A percentile compares a stretch with the other conserved stretches of the same genome.
Conservation (phyloP, 805 yeast genomes). For the Starmerella bacillaris region DNA sequence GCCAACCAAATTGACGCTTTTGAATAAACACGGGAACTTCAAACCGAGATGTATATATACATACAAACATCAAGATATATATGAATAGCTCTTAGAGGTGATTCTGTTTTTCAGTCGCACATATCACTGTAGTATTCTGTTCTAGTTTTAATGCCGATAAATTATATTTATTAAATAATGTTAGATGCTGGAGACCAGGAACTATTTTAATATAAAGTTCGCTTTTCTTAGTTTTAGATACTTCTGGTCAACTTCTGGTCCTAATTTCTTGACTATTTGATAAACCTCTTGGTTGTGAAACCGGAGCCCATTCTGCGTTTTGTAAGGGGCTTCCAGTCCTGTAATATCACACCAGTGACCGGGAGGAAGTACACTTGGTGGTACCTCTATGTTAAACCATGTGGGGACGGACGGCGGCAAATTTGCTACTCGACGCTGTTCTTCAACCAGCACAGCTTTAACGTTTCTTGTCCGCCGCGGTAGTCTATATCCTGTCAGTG, state of each 20-base stretch:
- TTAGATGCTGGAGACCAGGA: too few species aligned
- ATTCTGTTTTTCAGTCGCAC: too few species aligned
- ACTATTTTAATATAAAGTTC: slow-evolving; percentile 67
- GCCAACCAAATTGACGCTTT: too few species aligned
- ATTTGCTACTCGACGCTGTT: slow-evolving; percentile 41
- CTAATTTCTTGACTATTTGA: slow-evolving; percentile 54
- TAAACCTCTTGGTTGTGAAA: slow-evolving; percentile 72
- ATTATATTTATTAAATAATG: too few species aligned
- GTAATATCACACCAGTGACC: slow-evolving; percentile 87
- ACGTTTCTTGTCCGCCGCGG: slow-evolving; percentile 52
- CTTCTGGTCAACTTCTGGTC: slow-evolving; percentile 86
- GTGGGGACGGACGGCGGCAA: slow-evolving; percentile 35
- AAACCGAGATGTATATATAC: too few species aligned
- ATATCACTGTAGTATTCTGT: too few species aligned
- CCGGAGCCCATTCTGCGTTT: slow-evolving; percentile 54
- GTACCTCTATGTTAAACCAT: slow-evolving; percentile 56
- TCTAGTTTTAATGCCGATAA: too few species aligned
- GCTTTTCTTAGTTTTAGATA: slow-evolving; percentile 76
- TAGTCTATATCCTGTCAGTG: slow-evolving; percentile 30
- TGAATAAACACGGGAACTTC: too few species aligned
- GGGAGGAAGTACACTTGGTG: slow-evolving; percentile 67
- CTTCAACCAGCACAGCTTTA: slow-evolving; percentile 61
- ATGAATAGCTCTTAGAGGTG: too few species aligned
- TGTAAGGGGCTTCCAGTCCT: slow-evolving; percentile 65
- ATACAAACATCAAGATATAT: too few species aligned